Conservation (phyloP, 2,329 filamentous ascomycete species). For the Paecilomyces formosus region DNA sequence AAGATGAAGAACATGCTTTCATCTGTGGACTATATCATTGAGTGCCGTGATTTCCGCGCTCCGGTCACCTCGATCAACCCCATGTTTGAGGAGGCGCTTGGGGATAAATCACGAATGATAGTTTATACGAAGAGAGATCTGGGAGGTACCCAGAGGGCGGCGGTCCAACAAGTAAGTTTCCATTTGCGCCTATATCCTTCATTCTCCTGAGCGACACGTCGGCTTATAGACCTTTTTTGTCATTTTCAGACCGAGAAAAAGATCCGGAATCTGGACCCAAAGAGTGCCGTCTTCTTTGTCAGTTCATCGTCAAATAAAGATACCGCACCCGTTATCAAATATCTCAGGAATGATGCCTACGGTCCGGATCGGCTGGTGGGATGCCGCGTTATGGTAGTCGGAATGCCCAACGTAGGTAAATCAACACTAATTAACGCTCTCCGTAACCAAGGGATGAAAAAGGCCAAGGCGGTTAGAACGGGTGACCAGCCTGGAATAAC, state of each 20-base stretch:
- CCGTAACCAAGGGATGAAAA: conserved; percentile 58
- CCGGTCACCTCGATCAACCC: conserved; percentile 87
- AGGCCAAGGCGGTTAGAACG: conserved; percentile 67
- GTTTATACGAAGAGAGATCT: conserved; percentile 90
- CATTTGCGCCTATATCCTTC: not conserved
- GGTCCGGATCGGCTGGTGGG: conserved; percentile 56
- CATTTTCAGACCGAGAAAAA: conserved; percentile 21
- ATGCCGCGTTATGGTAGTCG: conserved; percentile 79
- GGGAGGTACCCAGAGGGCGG: conserved; percentile 40
- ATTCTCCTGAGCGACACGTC: not conserved
- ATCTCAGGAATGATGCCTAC: conserved; percentile 21
- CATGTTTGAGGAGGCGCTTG: conserved; percentile 70
- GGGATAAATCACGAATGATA: conserved; percentile 65
- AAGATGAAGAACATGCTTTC: conserved; percentile 77
- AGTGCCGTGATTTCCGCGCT: conserved; percentile 89
- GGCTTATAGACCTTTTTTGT: not conserved
- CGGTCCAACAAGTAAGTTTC: conserved; percentile 34
- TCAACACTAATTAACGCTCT: conserved; percentile 87
- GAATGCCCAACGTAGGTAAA: conserved; percentile 98
- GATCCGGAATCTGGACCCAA: conserved; percentile 25
- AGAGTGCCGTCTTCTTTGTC: conserved; percentile 28
- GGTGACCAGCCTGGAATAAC: conserved; percentile 87
- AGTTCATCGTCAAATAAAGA: conserved; percentile 23
- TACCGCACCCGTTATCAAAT: conserved; percentile 23
- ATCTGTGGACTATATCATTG: conserved; percentile 78